Evolutionary conservation across 176 grass and related monocot genomes (phyloP), one percentile per base, ranked within the genome.

Genomic region (Oryza glaberrima): DNA sequence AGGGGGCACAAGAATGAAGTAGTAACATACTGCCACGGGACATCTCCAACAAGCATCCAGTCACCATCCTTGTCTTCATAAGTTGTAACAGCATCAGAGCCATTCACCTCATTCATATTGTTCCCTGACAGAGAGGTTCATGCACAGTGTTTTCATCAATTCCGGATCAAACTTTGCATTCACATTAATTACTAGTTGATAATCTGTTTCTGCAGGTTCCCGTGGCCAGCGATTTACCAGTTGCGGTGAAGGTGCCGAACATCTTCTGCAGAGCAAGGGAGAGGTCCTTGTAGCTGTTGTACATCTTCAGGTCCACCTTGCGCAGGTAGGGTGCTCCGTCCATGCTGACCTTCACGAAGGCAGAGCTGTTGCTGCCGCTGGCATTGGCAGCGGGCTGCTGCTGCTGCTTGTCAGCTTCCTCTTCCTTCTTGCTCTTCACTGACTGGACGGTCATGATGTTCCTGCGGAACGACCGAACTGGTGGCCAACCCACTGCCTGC

Each of bases 291-390:
- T 99, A 99, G 81, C 90, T 99, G 36, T 58, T 88, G 83, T 96
- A 96, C 93, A 86, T 92, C 84, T 92, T 96, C 25, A 99, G 86
- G 79, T 99, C 93, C 78, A 98, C 92, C 82, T 98, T 98, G 77
- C 96, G 89, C 63, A 98, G 88, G 83, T 98, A 98, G 0, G 96
- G 96, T 1, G 96, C 93, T 0, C 93, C 96, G 41, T 98, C 96
- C 96, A 98, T 98, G 96, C 96, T 98, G 41, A 95, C 96, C 86
- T 98, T 98, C 43, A 98, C 91, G 51, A 95, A 94, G 8, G 87
- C 81, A 1, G 91, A 90, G 67, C 81, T 35, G 30, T 73, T 80
- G 44, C 41, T 80, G 44, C 41, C 45, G 45, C 72, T 60, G 0
- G 44, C 60, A 28, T 45, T 69, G 36, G 78, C 73, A 45, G 77